Conservation (phyloP, 139 green algal species). For the Axilococcus clingmanii region DNA sequence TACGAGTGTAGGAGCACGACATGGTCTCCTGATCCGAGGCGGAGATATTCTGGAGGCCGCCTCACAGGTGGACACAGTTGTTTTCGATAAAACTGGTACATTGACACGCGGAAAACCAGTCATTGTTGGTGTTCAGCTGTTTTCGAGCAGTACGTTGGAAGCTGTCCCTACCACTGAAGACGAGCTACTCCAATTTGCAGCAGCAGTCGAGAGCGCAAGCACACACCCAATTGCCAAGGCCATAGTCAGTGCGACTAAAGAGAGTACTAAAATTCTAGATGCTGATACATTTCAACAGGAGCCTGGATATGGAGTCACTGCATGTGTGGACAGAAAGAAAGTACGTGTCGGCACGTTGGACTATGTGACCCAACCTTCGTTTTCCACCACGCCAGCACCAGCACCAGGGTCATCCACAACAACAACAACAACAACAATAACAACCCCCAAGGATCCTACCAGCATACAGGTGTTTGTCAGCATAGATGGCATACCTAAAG, state of each 20-base stretch:
- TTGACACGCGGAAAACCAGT: constrained; percentile 70
- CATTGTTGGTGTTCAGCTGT: constrained; percentile 21
- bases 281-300: constrained; percentile 69
- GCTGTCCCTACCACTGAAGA: not conserved
- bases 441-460: constrained; percentile 7
- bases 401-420: not conserved
- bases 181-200: constrained; percentile 56
- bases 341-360: constrained; percentile 71
- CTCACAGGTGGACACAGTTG: constrained; percentile 63
- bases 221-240: constrained; percentile 64
- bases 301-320: constrained; percentile 60
- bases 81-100: constrained; percentile 96
- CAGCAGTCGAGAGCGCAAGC: constrained; percentile 56
- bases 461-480: constrained; percentile 61
- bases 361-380: constrained; percentile 38
- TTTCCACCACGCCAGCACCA: not conserved
- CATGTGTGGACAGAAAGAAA: constrained; percentile 33
- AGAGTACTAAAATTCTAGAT: constrained; percentile 4
- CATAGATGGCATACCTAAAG: constrained; percentile 41
- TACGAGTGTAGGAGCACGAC: constrained; percentile 56
- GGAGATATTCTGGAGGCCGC: constrained; percentile 70
- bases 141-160: constrained; percentile 8
- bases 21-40: constrained; percentile 75
- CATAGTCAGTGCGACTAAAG: constrained; percentile 16
- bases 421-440: too few species aligned